Conservation (phyloP, 768 basidiomycete species). For the Lentinula lateritia region DNA sequence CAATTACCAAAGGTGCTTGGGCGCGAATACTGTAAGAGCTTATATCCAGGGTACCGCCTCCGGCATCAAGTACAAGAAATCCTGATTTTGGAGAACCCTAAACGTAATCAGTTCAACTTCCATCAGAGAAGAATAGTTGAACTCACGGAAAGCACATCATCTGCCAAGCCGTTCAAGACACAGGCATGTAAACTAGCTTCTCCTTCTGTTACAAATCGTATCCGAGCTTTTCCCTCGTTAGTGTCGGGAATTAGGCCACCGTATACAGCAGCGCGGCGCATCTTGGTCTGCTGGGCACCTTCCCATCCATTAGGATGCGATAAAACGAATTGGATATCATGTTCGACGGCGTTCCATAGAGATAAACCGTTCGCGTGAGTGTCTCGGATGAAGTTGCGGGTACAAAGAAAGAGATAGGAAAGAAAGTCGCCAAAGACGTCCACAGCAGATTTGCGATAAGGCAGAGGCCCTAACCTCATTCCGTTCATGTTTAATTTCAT, state of each 20-base stretch:
- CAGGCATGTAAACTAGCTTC: conserved; percentile 83
- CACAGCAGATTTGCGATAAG: conserved; percentile 60
- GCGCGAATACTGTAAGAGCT: conserved; percentile 74
- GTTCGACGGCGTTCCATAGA: conserved; percentile 67
- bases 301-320: conserved; percentile 86
- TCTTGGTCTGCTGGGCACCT: conserved; percentile 68
- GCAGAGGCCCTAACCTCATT: conserved; percentile 67
- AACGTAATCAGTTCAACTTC: not conserved
- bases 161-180: conserved; percentile 70
- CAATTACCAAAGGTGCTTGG: conserved; percentile 67
- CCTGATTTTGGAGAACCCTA: conserved; percentile 73
- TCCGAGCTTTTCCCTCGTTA: conserved; percentile 64
- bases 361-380: conserved; percentile 75
- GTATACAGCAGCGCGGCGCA: conserved; percentile 68
- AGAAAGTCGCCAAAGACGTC: conserved; percentile 80
- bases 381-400: conserved; percentile 69
- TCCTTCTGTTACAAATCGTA: conserved; percentile 79
- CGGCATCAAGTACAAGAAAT: conserved; percentile 76
- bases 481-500: conserved; percentile 85
- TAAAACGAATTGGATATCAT: conserved; percentile 67
- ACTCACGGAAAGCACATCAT: conserved; percentile 68
- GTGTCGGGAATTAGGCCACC: conserved; percentile 73
- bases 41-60: conserved; percentile 78
- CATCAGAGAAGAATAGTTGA: not conserved
- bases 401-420: conserved; percentile 68